Conservation (phyloP, 1,139 yeast species). For the Suhomyces panamericanus region DNA sequence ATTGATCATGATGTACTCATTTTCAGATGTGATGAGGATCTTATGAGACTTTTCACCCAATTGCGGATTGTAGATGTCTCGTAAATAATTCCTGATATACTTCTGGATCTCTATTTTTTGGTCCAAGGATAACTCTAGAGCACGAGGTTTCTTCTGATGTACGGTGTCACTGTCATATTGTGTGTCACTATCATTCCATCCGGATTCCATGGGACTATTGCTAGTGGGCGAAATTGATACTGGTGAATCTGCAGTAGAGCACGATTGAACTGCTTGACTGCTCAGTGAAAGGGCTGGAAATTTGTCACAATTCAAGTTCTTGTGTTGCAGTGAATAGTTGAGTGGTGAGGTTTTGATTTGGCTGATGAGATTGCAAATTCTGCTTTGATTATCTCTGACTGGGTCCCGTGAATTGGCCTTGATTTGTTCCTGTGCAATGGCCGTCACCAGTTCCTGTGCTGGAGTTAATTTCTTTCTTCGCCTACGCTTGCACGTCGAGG, state of each 20-base stretch:
- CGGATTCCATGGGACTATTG: conserved; percentile 14
- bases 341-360: conserved; percentile 24
- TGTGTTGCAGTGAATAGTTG: background rate
- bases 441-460: conserved; percentile 3
- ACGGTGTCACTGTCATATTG: conserved; percentile 15
- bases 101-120: conserved; percentile 53
- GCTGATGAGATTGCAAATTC: conserved; percentile 23
- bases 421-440: too few relatives aligned
- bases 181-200: conserved; percentile 16
- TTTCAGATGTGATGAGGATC: conserved; percentile 26
- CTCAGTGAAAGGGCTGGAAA: background rate
- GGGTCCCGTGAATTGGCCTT: conserved; percentile 1
- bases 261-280: background rate
- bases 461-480: conserved; percentile 28
- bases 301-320: background rate
- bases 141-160: conserved; percentile 3
- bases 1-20: conserved; percentile 37
- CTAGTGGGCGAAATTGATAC: conserved; percentile 12
- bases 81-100: conserved; percentile 50
- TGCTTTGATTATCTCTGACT: conserved; percentile 8
- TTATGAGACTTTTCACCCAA: background rate
- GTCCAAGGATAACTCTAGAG: conserved; percentile 33
- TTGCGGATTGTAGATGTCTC: conserved; percentile 48
- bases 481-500: conserved; percentile 19
- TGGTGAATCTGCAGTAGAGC: conserved; percentile 11